Base-by-base conservation (phyloP, 371 early-diverging fungal genomes). In the Syncephalis fuscata region DNA sequence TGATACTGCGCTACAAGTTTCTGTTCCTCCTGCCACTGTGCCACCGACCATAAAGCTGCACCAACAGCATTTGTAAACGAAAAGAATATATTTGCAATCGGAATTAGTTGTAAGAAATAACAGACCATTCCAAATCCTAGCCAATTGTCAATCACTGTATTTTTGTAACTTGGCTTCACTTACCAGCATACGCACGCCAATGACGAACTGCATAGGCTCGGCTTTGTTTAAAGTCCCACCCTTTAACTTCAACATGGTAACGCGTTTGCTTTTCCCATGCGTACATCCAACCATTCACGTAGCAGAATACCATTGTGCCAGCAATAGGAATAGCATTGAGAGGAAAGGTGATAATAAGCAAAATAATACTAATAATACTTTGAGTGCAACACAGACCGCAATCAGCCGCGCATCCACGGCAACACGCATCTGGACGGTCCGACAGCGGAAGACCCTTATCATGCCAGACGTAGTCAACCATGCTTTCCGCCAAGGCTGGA, bases 41-140 rank as follows among this genome's bases (percentile, higher is more conserved):
- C 50, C 2, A 44, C 49, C 3, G 56, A 78, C 76, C 79, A 85
- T 3, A 85, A 54, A 2, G 82, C 85, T 19, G 78, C 74, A 7
- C 76, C 81, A 2, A 82, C 76, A n/a, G 75, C 72, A 49, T 82
- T 82, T 4, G 85, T 82, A 70, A 78, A 82, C 60, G 78, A 69
- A 50, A 82, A 82, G 0, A 85, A 24, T 16, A 78, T 49, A 36
- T 78, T 76, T 42, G 75, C 70, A 1, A 85, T 43, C 2, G 82
- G 82, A 2, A 85, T 61, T 48, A 80, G 53, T 50, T 80, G 77
- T 11, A 82, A 53, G 1, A 66, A 74, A 0, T 74, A 68, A 1
- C 80, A 78, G 0, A 74, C 69, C 1, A 63, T 54, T 3, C 84
- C 84, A 63, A 84, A 84, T 11, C 60, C 32, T 32, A 32, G n/a